Evolutionary conservation across 495 filamentous ascomycete species (phyloP), one percentile per base, ranked within the genome.

Genomic region (Penicillium odoratum): DNA sequence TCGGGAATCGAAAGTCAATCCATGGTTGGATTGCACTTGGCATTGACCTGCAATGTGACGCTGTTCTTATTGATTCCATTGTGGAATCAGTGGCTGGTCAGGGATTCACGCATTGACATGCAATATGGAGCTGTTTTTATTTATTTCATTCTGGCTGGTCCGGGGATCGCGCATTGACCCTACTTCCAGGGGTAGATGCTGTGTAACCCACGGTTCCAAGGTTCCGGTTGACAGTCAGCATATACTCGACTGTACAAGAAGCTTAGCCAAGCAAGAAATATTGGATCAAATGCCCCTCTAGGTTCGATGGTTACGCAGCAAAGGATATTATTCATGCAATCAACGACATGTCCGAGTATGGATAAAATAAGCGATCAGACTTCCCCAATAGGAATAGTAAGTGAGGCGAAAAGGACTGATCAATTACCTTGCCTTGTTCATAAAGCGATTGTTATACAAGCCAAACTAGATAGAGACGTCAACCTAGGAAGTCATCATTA

Each of bases 181-280:
- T 46, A 42, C 28, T 36, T 46, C 46, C 48, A 54, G 51, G 57
- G 46, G 45, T 42, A 46, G n/a, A 44, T 29, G 47, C 31, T 11
- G 58, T 60, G 58, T 60, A 56, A 60, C 38, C 18, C 4, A n/a
- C 15, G 38, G 38, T 10, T 11, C 11, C 4, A 8, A 28, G 38
- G 26, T 7, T 7, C 28, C 16, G 26, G 21, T 47, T 47, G 44
- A 47, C 33, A 31, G 31, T 33, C 10, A 48, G 13, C 46, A 16
- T 38, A 13, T 11, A 38, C 38, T 11, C 21, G 21, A 21, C 21
- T 21, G 21, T 21, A 21, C 21, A 21, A 21, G 21, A 21, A 21
- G 21, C 21, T 21, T 21, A 21, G 21, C 21, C 21, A 21, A 21
- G 21, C 21, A 21, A 21, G 21, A 2, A 21, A 21, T 21, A 21